Conservation (phyloP, 129 eudicot genomes). For the Cynara cardunculus region DNA sequence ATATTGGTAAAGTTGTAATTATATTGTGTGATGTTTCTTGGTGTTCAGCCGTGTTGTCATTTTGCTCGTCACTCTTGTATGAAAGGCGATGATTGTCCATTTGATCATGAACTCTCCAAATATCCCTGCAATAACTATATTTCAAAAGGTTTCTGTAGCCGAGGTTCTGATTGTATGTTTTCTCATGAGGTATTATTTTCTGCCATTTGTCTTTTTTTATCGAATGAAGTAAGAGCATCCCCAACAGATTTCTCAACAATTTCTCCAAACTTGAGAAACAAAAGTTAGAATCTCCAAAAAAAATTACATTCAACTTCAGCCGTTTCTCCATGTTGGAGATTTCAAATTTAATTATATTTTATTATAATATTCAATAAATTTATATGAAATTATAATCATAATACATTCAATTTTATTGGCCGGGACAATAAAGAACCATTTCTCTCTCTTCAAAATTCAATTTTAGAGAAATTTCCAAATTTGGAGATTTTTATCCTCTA, state of each 20-base stretch:
- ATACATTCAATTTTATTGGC: not conserved
- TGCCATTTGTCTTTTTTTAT: not conserved
- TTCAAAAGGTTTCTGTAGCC: constrained; percentile 57
- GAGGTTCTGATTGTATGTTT: constrained; percentile 78
- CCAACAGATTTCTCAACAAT: not conserved
- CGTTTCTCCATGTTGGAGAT: not conserved
- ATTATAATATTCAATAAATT: not conserved
- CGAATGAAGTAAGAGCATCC: not conserved
- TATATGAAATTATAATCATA: not conserved
- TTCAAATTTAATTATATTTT: not conserved
- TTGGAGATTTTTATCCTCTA: not conserved
- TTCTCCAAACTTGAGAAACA: not conserved
- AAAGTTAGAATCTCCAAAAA: too few species aligned
- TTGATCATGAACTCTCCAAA: constrained; percentile 82
- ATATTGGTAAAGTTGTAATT: not conserved
- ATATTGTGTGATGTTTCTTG: not conserved
- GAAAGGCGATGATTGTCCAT: constrained; percentile 94
- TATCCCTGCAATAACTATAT: constrained; percentile 63
- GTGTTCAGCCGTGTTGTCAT: constrained; percentile 72
- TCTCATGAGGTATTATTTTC: constrained; percentile 63
- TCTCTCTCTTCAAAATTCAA: not conserved
- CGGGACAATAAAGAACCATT: not conserved
- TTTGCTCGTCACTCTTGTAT: constrained; percentile 85
- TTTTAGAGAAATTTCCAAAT: not conserved
- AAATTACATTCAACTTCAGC: not conserved